Evolutionary conservation across 1,139 yeast genomes (phyloP).

Genomic region (Pichia sp.): DNA sequence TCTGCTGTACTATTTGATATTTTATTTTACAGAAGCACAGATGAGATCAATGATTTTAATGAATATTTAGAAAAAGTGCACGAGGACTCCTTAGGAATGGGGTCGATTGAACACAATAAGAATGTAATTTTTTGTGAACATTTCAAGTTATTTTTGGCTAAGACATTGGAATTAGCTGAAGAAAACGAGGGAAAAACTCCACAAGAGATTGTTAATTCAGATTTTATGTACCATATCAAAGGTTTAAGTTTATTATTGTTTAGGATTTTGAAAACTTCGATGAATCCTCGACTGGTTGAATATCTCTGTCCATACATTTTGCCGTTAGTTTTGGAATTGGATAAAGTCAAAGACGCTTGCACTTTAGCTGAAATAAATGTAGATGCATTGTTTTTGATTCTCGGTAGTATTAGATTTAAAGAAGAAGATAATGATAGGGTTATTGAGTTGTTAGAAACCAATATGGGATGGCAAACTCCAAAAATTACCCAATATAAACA

Average conservation of each 20-base stretch:
- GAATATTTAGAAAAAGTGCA: slow-evolving; percentile 39
- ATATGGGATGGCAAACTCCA: slow-evolving; percentile 36
- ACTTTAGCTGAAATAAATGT: slow-evolving; percentile 53
- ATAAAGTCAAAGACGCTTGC: slow-evolving; percentile 74
- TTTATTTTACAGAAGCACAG: slow-evolving; percentile 47
- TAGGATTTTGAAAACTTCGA: slow-evolving; percentile 39
- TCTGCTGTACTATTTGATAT: slow-evolving; percentile 59
- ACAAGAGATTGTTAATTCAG: slow-evolving; percentile 42
- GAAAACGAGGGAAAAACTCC: slow-evolving; percentile 31
- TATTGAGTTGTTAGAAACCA: slow-evolving; percentile 45
- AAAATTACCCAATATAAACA: slow-evolving; percentile 67
- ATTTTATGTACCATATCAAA: slow-evolving; percentile 43
- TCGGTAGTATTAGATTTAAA: slow-evolving; percentile 24
- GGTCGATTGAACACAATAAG: slow-evolving; percentile 12
- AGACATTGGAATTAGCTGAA: slow-evolving; percentile 18
- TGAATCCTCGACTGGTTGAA: slow-evolving; percentile 39
- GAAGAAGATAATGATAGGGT: slow-evolving; percentile 31
- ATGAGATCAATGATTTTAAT: slow-evolving; percentile 40
- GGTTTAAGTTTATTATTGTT: slow-evolving; percentile 27
- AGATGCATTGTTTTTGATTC: slow-evolving; percentile 20
- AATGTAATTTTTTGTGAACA: slow-evolving; percentile 17
- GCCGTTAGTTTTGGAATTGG: slow-evolving; percentile 65
- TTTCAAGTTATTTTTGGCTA: slow-evolving; percentile 17
- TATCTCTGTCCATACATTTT: slow-evolving; percentile 42
- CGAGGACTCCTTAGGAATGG: slow-evolving; percentile 28